Percentiles rank a stretch among this genome's conserved stretches.
Evolutionary conservation across 2,329 filamentous ascomycete genomes (phyloP).

Genomic region (Emergomyces africanus): DNA sequence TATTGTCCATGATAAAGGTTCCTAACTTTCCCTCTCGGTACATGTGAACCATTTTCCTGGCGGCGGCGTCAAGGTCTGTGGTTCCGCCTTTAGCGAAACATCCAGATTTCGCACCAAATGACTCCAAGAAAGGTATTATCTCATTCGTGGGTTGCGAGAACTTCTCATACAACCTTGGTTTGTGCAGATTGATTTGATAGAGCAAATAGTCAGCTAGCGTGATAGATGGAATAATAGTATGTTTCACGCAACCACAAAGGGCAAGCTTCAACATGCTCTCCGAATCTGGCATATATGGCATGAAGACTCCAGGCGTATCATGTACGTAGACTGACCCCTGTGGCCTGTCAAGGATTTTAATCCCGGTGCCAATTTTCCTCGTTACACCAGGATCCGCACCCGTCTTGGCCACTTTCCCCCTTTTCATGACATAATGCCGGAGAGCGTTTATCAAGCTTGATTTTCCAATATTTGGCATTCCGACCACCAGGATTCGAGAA

Average conservation of each 20-base stretch:
- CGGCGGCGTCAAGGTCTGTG: slow-evolving; percentile 58
- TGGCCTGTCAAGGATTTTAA: slow-evolving; percentile 59
- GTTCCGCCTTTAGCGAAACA: slow-evolving; percentile 60
- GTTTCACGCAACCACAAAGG: slow-evolving; percentile 80
- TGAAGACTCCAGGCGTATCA: slow-evolving; percentile 90
- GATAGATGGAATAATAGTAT: slow-evolving; percentile 64
- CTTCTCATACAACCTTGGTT: slow-evolving; percentile 49
- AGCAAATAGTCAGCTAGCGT: slow-evolving; percentile 84
- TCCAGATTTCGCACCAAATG: slow-evolving; percentile 61
- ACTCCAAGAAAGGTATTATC: slow-evolving; percentile 56
- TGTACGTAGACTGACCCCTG: slow-evolving; percentile 59
- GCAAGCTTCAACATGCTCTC: slow-evolving; percentile 93
- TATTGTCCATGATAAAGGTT: slow-evolving; percentile 63
- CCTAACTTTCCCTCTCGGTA: slow-evolving; percentile 72
- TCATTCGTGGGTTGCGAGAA: slow-evolving; percentile 72
- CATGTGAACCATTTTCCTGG: slow-evolving; percentile 65
- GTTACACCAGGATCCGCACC: slow-evolving; percentile 85
- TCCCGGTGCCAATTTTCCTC: slow-evolving; percentile 66
- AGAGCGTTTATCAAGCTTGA: slow-evolving; percentile 85
- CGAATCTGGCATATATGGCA: slow-evolving; percentile 75
- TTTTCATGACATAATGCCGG: slow-evolving; percentile 38
- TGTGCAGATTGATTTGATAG: slow-evolving; percentile 61
- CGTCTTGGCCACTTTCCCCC: slow-evolving; percentile 60
- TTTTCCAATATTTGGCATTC: slow-evolving; percentile 97
- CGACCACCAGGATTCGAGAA: slow-evolving; percentile 75